phyloP scores from a whole-genome alignment of 306 rosid species.

The Canavalia ensiformis region DNA sequence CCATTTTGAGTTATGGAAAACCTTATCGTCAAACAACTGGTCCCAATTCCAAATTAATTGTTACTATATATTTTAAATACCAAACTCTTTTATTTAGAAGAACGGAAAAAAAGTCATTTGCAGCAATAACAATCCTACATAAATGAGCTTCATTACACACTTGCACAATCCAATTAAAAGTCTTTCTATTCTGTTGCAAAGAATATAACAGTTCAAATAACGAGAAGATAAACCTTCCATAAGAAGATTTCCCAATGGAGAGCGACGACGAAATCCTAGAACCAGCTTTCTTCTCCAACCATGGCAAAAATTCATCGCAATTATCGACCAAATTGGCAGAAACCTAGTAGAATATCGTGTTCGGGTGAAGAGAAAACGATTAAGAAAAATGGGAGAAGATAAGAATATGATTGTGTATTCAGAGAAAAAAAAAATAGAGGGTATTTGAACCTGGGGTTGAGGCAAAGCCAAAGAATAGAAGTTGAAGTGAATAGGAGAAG shows the following conservation, averaged over 20 bases:
- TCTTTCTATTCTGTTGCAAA: background rate
- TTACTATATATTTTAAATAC: conserved; percentile 8
- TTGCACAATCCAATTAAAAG: background rate
- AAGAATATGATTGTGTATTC: background rate
- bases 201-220: background rate
- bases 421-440: background rate
- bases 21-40: conserved; percentile 21
- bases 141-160: background rate
- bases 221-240: conserved; percentile 57
- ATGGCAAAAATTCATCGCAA: conserved; percentile 62
- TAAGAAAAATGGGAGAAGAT: background rate
- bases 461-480: conserved; percentile 48
- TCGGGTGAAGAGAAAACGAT: background rate
- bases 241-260: conserved; percentile 63
- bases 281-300: conserved; percentile 75
- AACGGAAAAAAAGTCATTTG: background rate
- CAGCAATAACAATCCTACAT: background rate
- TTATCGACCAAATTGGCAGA: conserved; percentile 39
- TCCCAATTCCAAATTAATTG: background rate
- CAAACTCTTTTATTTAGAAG: background rate
- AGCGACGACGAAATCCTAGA: conserved; percentile 64
- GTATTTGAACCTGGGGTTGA: conserved; percentile 50
- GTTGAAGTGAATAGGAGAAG: conserved; percentile 38
- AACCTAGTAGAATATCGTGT: conserved; percentile 28
- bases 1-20: background rate